Evolutionary conservation across 2,329 filamentous ascomycete genomes (phyloP).

Genomic region (Sporothrix inflata): DNA sequence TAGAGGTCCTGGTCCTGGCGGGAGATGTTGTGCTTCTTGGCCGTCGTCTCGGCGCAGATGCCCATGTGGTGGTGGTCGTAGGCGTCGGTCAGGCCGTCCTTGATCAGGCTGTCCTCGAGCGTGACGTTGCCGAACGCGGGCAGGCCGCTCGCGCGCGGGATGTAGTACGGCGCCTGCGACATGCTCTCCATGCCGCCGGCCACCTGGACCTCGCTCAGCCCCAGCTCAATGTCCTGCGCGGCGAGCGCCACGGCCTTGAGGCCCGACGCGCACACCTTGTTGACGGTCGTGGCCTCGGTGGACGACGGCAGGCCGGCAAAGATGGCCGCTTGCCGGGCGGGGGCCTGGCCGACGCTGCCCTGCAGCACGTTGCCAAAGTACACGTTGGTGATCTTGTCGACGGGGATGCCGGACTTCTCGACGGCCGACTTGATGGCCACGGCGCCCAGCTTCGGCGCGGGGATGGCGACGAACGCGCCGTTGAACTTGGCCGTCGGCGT

Average conservation of each 20-base stretch:
- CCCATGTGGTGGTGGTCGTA: slow-evolving; percentile 99
- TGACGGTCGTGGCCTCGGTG: slow-evolving; percentile 88
- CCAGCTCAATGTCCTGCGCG: slow-evolving; percentile 92
- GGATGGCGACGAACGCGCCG: slow-evolving; percentile 80
- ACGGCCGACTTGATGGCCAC: slow-evolving; percentile 90
- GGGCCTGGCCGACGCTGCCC: slow-evolving; percentile 82
- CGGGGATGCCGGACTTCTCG: slow-evolving; percentile 80
- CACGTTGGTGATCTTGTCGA: slow-evolving; percentile 82
- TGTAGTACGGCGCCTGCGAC: slow-evolving; percentile 89
- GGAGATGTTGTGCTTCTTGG: slow-evolving; percentile 80
- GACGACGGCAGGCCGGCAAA: slow-evolving; percentile 82
- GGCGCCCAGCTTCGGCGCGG: slow-evolving; percentile 86
- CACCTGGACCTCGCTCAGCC: slow-evolving; percentile 82
- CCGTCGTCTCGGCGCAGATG: slow-evolving; percentile 92
- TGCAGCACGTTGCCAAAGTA: slow-evolving; percentile 98
- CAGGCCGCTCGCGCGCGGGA: slow-evolving; percentile 77
- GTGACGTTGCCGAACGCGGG: slow-evolving; percentile 86
- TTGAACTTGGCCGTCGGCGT: slow-evolving; percentile 98
- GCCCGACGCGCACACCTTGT: slow-evolving; percentile 97
- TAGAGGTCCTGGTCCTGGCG: slow-evolving; percentile 90
- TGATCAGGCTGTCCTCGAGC: slow-evolving; percentile 88
- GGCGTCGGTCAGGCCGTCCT: slow-evolving; percentile 93
- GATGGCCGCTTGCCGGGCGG: slow-evolving; percentile 86
- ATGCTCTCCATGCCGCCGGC: slow-evolving; percentile 99
- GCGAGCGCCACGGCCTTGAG: slow-evolving; percentile 90